Percentiles rank a stretch among this genome's conserved stretches.
These are phyloP conservation scores for Rhododendron ovatum DNA, from an alignment of 148 eudicot genomes.

Conservation along the genomic window DNA sequence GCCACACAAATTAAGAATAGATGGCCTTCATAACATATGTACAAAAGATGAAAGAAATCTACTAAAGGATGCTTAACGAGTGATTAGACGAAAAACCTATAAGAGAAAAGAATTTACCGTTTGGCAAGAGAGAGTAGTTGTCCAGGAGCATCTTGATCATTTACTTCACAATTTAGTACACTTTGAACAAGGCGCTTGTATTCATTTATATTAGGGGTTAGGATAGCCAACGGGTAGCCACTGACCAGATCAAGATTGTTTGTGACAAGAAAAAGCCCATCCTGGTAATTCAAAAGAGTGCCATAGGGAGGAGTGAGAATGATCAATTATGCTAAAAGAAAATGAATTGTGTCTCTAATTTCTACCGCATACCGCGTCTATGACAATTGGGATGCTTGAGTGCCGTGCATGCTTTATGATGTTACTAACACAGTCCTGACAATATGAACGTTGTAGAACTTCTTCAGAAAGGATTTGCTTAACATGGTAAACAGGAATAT, in stretches of 20 bases:
- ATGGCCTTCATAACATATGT: background rate
- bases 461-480: conserved; percentile 1
- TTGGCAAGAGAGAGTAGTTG: conserved; percentile 78
- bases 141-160: conserved; percentile 57
- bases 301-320: background rate
- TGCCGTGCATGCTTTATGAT: conserved; percentile 77
- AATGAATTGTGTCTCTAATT: background rate
- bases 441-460: conserved; percentile 15
- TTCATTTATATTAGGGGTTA: conserved; percentile 92
- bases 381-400: conserved; percentile 76
- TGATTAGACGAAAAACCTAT: background rate
- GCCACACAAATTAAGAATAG: background rate
- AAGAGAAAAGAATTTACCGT: conserved; percentile 36
- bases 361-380: conserved; percentile 74
- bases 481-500: background rate
- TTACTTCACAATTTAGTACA: conserved; percentile 78
- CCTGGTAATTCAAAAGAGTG: conserved; percentile 41
- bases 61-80: conserved; percentile 1
- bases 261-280: conserved; percentile 91
- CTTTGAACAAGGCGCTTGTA: conserved; percentile 91
- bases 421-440: conserved; percentile 77
- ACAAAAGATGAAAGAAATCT: background rate
- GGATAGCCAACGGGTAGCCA: conserved; percentile 83
- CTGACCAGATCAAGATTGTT: conserved; percentile 69
- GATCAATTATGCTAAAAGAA: background rate